Percentiles rank a stretch among this genome's conserved stretches.
These are phyloP conservation scores for Metschnikowia lochheadii DNA, from an alignment of 805 yeast genomes.

Conservation along the genomic window DNA sequence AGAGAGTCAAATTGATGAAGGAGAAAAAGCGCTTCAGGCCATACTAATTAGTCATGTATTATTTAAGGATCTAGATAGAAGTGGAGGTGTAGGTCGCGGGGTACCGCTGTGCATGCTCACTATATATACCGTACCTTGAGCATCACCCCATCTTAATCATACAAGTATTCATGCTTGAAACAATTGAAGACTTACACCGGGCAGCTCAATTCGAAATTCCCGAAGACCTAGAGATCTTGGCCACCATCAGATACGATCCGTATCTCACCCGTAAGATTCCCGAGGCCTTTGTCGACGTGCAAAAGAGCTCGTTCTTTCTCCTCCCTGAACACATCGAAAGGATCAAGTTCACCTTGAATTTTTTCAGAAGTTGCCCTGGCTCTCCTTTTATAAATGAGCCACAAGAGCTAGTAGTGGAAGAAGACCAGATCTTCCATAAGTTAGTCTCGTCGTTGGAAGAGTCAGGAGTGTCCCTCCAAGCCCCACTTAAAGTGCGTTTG, in stretches of 20 bases:
- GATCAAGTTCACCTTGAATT: conserved; percentile 48
- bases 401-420: conserved; percentile 18
- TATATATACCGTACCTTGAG: background rate
- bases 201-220: conserved; percentile 6
- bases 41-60: conserved; percentile 38
- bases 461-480: conserved; percentile 19
- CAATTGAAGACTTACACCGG: conserved; percentile 5
- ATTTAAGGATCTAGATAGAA: conserved; percentile 1
- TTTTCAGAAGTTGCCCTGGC: conserved; percentile 34
- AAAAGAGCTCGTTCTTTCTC: conserved; percentile 49
- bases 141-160: background rate
- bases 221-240: conserved; percentile 46
- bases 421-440: conserved; percentile 35
- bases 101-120: background rate
- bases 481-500: conserved; percentile 32
- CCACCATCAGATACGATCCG: conserved; percentile 79
- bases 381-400: background rate
- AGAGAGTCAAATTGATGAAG: conserved; percentile 70
- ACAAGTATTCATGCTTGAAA: background rate
- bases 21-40: conserved; percentile 84
- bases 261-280: conserved; percentile 32
- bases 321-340: conserved; percentile 62
- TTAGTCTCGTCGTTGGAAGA: conserved; percentile 25
- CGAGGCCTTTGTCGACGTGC: conserved; percentile 21
- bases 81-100: background rate